These are phyloP conservation scores for Komagataella pseudopastoris DNA, from an alignment of 805 yeast species.

Conservation along the genomic window DNA sequence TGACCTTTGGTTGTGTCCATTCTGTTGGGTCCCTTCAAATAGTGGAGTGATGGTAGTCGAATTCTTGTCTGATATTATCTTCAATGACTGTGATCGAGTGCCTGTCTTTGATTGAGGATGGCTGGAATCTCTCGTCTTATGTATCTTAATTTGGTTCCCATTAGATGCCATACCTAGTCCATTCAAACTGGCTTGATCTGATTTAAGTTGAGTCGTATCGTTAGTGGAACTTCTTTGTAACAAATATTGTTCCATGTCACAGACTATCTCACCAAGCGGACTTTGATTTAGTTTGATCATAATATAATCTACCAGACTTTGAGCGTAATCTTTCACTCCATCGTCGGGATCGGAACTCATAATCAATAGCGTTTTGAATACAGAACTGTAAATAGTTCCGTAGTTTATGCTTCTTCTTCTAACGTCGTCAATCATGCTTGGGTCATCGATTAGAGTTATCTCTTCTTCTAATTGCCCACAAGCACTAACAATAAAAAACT, in stretches of 20 bases:
- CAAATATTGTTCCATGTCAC: slow-evolving; percentile 51
- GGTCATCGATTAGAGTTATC: slow-evolving; percentile 47
- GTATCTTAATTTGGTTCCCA: not conserved
- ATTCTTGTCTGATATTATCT: not conserved
- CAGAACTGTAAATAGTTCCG: slow-evolving; percentile 74
- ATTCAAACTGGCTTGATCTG: not conserved
- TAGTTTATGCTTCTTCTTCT: slow-evolving; percentile 65
- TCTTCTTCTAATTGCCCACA: slow-evolving; percentile 78
- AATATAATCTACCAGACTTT: slow-evolving; percentile 62
- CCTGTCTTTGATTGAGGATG: not conserved
- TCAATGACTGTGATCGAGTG: not conserved
- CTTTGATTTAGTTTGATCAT: slow-evolving; percentile 50
- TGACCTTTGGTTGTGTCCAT: slow-evolving; percentile 1
- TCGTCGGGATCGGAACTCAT: slow-evolving; percentile 79
- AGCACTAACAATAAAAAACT: slow-evolving; percentile 77
- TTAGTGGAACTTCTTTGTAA: slow-evolving; percentile 27
- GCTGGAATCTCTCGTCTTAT: not conserved
- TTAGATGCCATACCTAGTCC: not conserved
- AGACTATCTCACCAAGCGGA: slow-evolving; percentile 49
- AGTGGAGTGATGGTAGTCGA: not conserved
- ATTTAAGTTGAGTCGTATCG: not conserved
- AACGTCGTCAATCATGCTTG: slow-evolving; percentile 47
- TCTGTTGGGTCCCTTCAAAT: not conserved
- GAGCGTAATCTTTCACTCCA: slow-evolving; percentile 65
- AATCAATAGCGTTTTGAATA: slow-evolving; percentile 77